Conservation (phyloP, 768 basidiomycete genomes). For the Cyathus striatus region DNA sequence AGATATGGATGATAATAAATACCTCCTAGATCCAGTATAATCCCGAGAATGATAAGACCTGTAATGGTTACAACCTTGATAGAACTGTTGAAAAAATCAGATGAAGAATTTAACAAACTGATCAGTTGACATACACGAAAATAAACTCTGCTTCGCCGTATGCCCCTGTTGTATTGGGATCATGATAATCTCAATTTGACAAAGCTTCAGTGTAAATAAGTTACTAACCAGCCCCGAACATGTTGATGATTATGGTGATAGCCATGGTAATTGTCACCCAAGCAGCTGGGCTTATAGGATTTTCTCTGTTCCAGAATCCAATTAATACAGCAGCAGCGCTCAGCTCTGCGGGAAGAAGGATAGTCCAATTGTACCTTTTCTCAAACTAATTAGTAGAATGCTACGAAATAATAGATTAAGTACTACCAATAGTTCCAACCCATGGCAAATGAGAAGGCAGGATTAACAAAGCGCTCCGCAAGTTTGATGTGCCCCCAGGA, state of each 20-base stretch:
- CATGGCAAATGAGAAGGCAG: constrained; percentile 59
- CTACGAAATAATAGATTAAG: neutral
- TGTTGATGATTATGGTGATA: constrained; percentile 72
- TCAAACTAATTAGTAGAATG: neutral
- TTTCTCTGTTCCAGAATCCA: constrained; percentile 54
- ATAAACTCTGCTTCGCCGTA: constrained; percentile 86
- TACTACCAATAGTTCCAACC: constrained; percentile 46
- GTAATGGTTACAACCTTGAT: constrained; percentile 88
- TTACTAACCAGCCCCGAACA: constrained; percentile 59
- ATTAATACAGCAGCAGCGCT: constrained; percentile 75
- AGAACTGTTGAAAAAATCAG: constrained; percentile 38
- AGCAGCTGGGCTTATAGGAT: constrained; percentile 53
- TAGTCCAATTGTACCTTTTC: constrained; percentile 52
- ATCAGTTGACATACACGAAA: constrained; percentile 57
- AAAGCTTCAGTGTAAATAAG: no score
- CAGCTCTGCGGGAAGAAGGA: constrained; percentile 68
- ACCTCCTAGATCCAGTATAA: constrained; percentile 79
- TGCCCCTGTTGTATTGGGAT: constrained; percentile 39
- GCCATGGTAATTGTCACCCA: constrained; percentile 79
- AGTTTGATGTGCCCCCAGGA: constrained; percentile 78
- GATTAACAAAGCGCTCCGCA: constrained; percentile 79
- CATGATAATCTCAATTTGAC: no score
- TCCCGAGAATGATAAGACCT: constrained; percentile 63
- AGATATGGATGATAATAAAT: constrained; percentile 7
- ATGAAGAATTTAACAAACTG: neutral